These are phyloP conservation scores for Ophiocordyceps unilateralis DNA, from an alignment of 2,329 filamentous ascomycete genomes.

Conservation along the genomic window DNA sequence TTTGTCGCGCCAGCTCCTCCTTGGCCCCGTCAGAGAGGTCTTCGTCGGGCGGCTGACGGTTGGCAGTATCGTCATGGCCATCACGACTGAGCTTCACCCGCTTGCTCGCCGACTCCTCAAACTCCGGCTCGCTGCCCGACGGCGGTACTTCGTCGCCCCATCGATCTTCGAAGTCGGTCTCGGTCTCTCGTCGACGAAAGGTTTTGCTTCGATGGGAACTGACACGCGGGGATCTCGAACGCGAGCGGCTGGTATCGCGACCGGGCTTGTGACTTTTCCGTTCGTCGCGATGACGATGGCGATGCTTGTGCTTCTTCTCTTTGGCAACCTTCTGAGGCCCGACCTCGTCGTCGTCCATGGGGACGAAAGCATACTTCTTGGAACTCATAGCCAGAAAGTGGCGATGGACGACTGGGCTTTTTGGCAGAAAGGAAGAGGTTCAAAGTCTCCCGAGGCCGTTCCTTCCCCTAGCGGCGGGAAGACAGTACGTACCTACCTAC, in stretches of 20 bases:
- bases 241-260: conserved; percentile 15
- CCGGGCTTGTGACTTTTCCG: conserved; percentile 11
- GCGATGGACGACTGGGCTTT: too few species aligned
- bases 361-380: conserved; percentile 49
- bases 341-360: conserved; percentile 50
- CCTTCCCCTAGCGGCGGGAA: too few species aligned
- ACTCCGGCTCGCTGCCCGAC: too few species aligned
- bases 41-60: conserved; percentile 10
- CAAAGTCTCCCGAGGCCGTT: too few species aligned
- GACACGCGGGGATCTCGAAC: conserved; percentile 10
- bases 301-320: conserved; percentile 27
- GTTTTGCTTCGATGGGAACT: conserved; percentile 18
- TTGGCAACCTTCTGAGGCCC: conserved; percentile 33
- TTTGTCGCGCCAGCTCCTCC: conserved; percentile 39
- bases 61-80: conserved; percentile 9
- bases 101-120: conserved; percentile 54
- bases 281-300: conserved; percentile 19
- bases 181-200: conserved; percentile 22
- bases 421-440: too few species aligned
- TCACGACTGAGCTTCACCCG: conserved; percentile 48
- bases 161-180: conserved; percentile 49
- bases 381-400: conserved; percentile 23
- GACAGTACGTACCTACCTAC: neutral
- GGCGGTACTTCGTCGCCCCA: conserved; percentile 69
- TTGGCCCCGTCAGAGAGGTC: conserved; percentile 43